Evolutionary conservation across 2,329 filamentous ascomycete species (phyloP).

Genomic region (Aureobasidium sp.): DNA sequence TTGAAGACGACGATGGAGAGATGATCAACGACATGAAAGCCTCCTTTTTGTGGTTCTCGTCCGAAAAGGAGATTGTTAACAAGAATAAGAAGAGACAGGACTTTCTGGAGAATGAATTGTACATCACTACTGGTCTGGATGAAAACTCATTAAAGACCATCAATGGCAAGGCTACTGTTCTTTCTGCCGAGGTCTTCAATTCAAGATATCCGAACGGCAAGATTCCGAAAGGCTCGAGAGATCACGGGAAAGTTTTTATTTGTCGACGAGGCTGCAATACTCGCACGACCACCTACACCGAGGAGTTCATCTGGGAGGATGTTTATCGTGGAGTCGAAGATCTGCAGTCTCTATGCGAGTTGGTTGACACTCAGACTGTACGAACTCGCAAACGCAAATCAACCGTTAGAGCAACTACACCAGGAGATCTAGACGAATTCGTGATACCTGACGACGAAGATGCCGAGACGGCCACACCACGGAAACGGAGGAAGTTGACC

Average conservation of each 20-base stretch:
- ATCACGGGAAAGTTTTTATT: slow-evolving; percentile 79
- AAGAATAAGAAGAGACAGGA: slow-evolving; percentile 76
- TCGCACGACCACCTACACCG: slow-evolving; percentile 80
- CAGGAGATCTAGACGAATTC: slow-evolving; percentile 39
- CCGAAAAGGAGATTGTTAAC: slow-evolving; percentile 80
- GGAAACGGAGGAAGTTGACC: slow-evolving; percentile 43
- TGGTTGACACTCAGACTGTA: slow-evolving; percentile 67
- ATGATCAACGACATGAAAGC: slow-evolving; percentile 57
- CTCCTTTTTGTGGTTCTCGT: slow-evolving; percentile 93
- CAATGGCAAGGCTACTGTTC: slow-evolving; percentile 76
- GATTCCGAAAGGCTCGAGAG: slow-evolving; percentile 63
- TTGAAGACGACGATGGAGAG: slow-evolving; percentile 54
- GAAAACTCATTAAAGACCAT: slow-evolving; percentile 81
- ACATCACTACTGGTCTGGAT: slow-evolving; percentile 82
- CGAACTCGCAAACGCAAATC: slow-evolving; percentile 52
- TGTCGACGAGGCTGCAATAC: slow-evolving; percentile 87
- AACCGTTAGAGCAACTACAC: slow-evolving; percentile 22
- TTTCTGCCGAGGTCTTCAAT: slow-evolving; percentile 65
- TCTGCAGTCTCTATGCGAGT: slow-evolving; percentile 57
- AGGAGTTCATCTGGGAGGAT: slow-evolving; percentile 89
- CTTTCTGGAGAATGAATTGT: slow-evolving; percentile 76
- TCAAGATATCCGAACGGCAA: slow-evolving; percentile 66
- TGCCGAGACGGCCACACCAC: slow-evolving; percentile 38
- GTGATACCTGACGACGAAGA: slow-evolving; percentile 34
- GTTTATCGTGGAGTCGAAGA: slow-evolving; percentile 64